Evolutionary conservation across 345 rosid species (phyloP), one percentile per base, ranked within the genome.

Genomic region (Zanthoxylum bungeanum): DNA sequence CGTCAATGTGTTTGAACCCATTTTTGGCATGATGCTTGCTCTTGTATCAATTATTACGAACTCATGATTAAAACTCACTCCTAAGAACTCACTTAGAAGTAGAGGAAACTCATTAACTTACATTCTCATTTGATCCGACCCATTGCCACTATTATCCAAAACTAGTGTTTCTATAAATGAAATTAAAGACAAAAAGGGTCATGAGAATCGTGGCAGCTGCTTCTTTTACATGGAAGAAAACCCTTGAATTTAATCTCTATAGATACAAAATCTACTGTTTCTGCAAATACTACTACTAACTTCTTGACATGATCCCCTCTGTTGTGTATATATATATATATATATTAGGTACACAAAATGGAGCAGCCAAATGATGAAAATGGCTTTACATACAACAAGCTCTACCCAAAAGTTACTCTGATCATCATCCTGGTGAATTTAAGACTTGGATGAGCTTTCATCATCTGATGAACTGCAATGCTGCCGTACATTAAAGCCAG

Each of bases 391-490:
- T 40, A n/a, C 39, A 8, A 27, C 39, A 65, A 42, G 37, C 68
- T 42, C 21, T 16, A 44, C 19, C 68, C 21, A 30, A 19, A 39
- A 16, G 53, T 7, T 6, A 16, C 22, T 34, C 56, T 11, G 39
- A 44, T 25, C 8, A 9, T 25, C 55, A 49, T 49, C 36, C 40
- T 9, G 40, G 55, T 31, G 42, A 49, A 8, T 0, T 39, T 42
- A 73, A 24, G 46, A 49, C 58, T 70, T 74, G 8, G 72, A 75
- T 7, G 67, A 50, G 68, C 78, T 67, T 73, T 87, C 89, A 16
- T 81, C 78, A 3, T 77, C 92, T 0, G 83, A 62, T 5, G 85
- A 79, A 58, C 78, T 66, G 44, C 74, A 22, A n/a, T 73, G 86
- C 47, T 75, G 86, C 75, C 66, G 79, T 65, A 53, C 79, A 28